Evolutionary conservation across 805 yeast species (phyloP).

Genomic region (Pichia californica): DNA sequence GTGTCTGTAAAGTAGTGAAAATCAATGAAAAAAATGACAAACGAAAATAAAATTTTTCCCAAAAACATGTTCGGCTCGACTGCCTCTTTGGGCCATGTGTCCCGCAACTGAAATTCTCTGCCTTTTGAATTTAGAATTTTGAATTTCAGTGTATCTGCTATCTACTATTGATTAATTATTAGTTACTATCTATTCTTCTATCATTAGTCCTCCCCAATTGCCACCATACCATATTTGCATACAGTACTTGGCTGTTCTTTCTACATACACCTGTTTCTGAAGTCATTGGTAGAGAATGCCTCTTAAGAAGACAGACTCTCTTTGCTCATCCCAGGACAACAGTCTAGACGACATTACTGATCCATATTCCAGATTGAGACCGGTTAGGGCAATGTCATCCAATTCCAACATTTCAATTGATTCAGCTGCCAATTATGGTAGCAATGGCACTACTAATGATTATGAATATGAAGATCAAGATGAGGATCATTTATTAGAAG

Average conservation of each 20-base stretch:
- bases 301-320: neutral
- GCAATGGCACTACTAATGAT: neutral
- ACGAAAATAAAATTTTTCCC: neutral
- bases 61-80: neutral
- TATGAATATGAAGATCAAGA: neutral
- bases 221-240: no score
- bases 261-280: no score
- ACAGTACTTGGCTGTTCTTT: no score
- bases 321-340: neutral
- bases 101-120: no score
- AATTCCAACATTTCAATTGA: conserved; percentile 15
- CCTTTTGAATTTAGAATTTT: no score
- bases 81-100: neutral
- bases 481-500: conserved; percentile 7
- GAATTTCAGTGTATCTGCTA: no score
- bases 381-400: conserved; percentile 16
- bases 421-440: conserved; percentile 15
- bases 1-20: neutral
- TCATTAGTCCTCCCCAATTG: no score
- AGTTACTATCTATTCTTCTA: no score
- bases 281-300: no score
- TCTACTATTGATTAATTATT: no score
- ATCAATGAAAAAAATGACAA: neutral
- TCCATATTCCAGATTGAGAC: neutral
- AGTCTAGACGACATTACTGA: no score